phyloP scores from a whole-genome alignment of 169 alveolate species.

The Condylostoma magnum region DNA sequence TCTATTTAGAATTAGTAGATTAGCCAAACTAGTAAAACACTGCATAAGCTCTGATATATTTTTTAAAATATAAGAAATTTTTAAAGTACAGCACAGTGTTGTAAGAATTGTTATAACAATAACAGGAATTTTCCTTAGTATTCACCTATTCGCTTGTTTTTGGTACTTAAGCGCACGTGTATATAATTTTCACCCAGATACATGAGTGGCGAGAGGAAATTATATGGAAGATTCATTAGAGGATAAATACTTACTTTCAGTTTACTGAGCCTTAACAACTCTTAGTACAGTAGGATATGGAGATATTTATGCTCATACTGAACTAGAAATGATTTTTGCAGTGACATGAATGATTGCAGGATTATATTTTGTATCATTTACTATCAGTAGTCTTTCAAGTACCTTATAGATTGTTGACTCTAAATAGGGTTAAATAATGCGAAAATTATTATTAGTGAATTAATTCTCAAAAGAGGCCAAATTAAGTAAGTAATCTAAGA shows the following conservation, averaged over 20 bases:
- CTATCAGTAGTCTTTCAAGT: conserved; percentile 36
- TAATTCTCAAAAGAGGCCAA: conserved; percentile 29
- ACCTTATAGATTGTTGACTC: conserved; percentile 29
- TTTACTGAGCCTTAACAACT: conserved; percentile 58
- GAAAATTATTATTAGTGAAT: conserved; percentile 31
- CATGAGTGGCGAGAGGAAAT: conserved; percentile 57
- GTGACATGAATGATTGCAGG: conserved; percentile 40
- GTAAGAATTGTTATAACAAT: conserved; percentile 13
- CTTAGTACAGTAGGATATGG: conserved; percentile 66
- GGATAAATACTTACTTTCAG: conserved; percentile 23
- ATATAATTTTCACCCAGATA: conserved; percentile 46
- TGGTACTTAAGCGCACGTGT: conserved; percentile 53
- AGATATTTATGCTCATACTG: conserved; percentile 49
- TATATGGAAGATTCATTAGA: conserved; percentile 49
- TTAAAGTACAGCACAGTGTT: conserved; percentile 32
- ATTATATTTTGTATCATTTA: conserved; percentile 45
- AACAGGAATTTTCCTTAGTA: conserved; percentile 16
- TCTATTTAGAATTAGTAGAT: conserved; percentile 48
- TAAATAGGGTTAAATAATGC: conserved; percentile 25
- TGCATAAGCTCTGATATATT: background rate
- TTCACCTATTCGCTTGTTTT: conserved; percentile 50
- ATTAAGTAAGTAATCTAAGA: background rate
- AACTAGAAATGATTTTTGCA: conserved; percentile 33
- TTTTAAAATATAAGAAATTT: conserved; percentile 34
- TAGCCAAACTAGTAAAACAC: conserved; percentile 25